Percentiles rank a stretch among this genome's conserved stretches.
phyloP scores from a whole-genome alignment of 306 rosid genomes.

The Oemleria cerasiformis region DNA sequence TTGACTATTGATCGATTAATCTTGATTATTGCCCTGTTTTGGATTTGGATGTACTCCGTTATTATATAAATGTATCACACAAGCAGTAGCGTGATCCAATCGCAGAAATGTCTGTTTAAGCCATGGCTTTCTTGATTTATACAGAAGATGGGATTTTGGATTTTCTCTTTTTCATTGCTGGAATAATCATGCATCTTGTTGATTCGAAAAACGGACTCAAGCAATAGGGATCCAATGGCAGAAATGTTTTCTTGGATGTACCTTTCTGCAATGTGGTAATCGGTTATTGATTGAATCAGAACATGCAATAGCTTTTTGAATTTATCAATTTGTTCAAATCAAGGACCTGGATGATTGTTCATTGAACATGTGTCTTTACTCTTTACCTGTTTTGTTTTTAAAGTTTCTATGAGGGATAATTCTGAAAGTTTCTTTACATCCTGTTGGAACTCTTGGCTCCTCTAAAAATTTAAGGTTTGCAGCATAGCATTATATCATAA shows the following conservation, averaged over 20 bases:
- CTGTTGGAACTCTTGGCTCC: not conserved
- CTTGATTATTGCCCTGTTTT: not conserved
- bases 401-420: not conserved
- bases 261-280: not conserved
- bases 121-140: not conserved
- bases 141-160: not conserved
- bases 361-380: not conserved
- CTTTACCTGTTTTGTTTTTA: not conserved
- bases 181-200: not conserved
- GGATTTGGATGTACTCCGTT: not conserved
- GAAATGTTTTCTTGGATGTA: not conserved
- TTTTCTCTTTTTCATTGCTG: not conserved
- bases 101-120: not conserved
- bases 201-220: not conserved
- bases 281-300: not conserved
- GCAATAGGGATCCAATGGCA: not conserved
- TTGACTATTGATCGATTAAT: not conserved
- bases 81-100: not conserved
- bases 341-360: not conserved
- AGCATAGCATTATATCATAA: not conserved
- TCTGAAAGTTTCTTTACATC: not conserved
- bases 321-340: not conserved
- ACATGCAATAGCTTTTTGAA: not conserved
- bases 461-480: not conserved
- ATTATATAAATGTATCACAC: not conserved